Percentiles rank a stretch among this genome's conserved stretches.
phyloP scores from a whole-genome alignment of 2,329 filamentous ascomycete species.

The Penicillium sp. region DNA sequence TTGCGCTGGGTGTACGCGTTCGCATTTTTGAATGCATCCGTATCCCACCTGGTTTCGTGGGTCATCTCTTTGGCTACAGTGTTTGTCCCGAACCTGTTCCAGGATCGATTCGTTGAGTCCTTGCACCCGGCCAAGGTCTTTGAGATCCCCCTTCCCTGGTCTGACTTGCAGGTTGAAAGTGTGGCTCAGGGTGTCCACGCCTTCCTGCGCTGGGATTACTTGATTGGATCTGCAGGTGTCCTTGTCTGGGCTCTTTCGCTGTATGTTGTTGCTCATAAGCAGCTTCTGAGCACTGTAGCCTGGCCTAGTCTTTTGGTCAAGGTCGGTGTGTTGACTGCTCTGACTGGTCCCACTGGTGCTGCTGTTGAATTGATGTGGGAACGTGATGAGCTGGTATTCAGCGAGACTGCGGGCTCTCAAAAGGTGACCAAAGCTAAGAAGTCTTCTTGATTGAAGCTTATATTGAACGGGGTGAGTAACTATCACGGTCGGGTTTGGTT shows the following conservation, averaged over 20 bases:
- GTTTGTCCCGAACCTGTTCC: conserved; percentile 40
- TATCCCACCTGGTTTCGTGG: conserved; percentile 47
- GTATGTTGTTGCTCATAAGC: conserved; percentile 34
- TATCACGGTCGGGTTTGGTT: not conserved
- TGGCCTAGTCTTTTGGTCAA: conserved; percentile 39
- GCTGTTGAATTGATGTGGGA: conserved; percentile 54
- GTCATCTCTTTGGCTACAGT: conserved; percentile 46
- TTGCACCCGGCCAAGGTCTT: conserved; percentile 48
- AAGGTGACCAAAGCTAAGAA: conserved; percentile 36
- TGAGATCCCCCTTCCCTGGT: conserved; percentile 38
- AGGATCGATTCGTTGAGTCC: conserved; percentile 33
- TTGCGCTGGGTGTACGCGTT: conserved; percentile 48
- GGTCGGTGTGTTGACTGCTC: conserved; percentile 36
- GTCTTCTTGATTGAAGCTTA: conserved; percentile 11
- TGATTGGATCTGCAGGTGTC: conserved; percentile 48
- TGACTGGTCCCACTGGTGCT: conserved; percentile 51
- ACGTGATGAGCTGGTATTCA: conserved; percentile 51
- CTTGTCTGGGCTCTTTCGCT: conserved; percentile 52
- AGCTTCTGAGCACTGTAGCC: conserved; percentile 29
- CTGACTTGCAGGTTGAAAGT: conserved; percentile 32
- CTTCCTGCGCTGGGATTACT: conserved; percentile 56
- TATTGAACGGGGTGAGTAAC: not conserved
- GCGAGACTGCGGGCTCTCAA: conserved; percentile 39
- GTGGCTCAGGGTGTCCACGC: conserved; percentile 48
- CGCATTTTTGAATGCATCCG: conserved; percentile 44